Conservation (phyloP, 345 rosid genomes). For the Bruguiera sexangula region DNA sequence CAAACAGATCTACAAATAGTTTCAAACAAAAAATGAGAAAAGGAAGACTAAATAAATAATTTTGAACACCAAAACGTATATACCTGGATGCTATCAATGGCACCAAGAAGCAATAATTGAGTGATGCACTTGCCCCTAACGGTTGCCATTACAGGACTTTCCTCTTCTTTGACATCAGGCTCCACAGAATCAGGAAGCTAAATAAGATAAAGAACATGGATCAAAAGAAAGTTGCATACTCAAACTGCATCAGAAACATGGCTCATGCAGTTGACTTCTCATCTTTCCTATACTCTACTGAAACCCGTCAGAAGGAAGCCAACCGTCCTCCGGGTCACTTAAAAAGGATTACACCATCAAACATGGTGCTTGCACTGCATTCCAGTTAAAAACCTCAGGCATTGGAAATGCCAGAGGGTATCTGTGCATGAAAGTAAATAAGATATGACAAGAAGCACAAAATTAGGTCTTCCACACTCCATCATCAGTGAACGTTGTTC, state of each 20-base stretch:
- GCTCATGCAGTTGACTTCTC: background rate
- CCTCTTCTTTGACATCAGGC: constrained; percentile 57
- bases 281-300: too few species aligned
- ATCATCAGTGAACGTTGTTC: background rate
- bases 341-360: too few species aligned
- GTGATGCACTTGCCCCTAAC: constrained; percentile 92
- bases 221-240: background rate
- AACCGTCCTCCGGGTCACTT: too few species aligned
- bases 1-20: constrained; percentile 1
- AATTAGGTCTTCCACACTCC: background rate
- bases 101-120: constrained; percentile 75
- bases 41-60: background rate
- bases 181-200: constrained; percentile 61
- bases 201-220: constrained; percentile 10
- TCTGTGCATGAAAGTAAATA: background rate
- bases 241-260: background rate
- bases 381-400: too few species aligned
- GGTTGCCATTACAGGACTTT: constrained; percentile 64
- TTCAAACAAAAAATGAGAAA: background rate
- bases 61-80: background rate
- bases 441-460: background rate
- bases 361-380: too few species aligned
- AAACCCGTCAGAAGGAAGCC: too few species aligned
- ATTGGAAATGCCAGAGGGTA: background rate
- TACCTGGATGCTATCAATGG: constrained; percentile 88